phyloP scores from a whole-genome alignment of 2,329 filamentous ascomycete genomes.

The Paraphaeosphaeria minitans region DNA sequence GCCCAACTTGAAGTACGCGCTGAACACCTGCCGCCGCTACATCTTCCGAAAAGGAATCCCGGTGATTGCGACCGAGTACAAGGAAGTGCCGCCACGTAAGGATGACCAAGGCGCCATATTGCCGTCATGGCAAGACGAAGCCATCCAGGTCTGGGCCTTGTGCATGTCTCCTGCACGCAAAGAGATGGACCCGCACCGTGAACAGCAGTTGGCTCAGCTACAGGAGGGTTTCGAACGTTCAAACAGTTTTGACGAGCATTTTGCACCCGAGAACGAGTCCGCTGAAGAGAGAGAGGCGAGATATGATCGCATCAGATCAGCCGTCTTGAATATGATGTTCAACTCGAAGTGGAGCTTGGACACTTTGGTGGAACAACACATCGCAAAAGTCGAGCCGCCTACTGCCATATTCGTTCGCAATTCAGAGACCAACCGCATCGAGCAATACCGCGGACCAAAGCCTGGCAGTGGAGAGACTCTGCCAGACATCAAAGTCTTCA shows the following conservation, averaged over 20 bases:
- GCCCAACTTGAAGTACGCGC: constrained; percentile 76
- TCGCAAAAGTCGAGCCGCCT: constrained; percentile 70
- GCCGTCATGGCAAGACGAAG: constrained; percentile 76
- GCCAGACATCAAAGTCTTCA: constrained; percentile 72
- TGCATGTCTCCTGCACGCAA: constrained; percentile 55
- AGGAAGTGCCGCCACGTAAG: constrained; percentile 28
- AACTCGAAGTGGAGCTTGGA: constrained; percentile 76
- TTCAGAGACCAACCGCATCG: constrained; percentile 64
- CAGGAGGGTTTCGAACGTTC: constrained; percentile 28
- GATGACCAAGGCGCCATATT: constrained; percentile 42
- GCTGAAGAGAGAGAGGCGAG: constrained; percentile 45
- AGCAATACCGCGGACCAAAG: constrained; percentile 71
- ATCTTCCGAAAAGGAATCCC: constrained; percentile 84
- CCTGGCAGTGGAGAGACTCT: constrained; percentile 57
- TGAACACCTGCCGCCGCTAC: constrained; percentile 84
- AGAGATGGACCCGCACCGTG: constrained; percentile 15
- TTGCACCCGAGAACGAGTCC: constrained; percentile 34
- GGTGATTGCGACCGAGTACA: constrained; percentile 71
- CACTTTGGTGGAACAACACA: constrained; percentile 67
- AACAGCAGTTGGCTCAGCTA: constrained; percentile 29
- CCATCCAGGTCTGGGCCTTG: constrained; percentile 85
- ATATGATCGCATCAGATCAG: constrained; percentile 60
- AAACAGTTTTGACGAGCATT: constrained; percentile 41
- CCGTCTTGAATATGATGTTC: constrained; percentile 77
- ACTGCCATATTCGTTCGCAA: constrained; percentile 73